Evolutionary conservation across 495 filamentous ascomycete species (phyloP).

Genomic region (Tuber umbilicatum): DNA sequence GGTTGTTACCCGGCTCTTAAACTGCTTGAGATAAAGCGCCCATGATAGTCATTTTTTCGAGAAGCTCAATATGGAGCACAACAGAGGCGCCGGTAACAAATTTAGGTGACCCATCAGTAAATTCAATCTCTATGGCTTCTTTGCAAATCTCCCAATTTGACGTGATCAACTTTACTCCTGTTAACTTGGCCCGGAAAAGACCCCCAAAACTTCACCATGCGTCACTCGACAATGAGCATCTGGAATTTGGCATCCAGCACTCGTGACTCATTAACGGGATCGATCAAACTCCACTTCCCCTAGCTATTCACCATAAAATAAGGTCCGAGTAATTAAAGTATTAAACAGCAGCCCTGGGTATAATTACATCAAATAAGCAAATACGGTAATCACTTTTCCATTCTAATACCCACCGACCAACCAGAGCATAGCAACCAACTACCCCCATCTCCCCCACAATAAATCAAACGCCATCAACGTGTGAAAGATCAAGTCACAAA

Average conservation of each 20-base stretch:
- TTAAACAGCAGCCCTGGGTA: neutral
- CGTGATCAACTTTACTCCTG: neutral
- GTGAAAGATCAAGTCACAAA: neutral
- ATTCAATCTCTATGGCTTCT: neutral
- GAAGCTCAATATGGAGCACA: neutral
- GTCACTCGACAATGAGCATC: neutral
- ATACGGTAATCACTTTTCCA: neutral
- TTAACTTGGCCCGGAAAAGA: neutral
- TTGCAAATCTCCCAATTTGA: neutral
- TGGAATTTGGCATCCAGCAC: neutral
- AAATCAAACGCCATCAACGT: neutral
- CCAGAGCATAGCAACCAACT: neutral
- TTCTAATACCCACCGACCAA: neutral
- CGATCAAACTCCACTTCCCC: neutral
- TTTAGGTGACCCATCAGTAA: neutral
- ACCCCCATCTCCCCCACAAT: neutral
- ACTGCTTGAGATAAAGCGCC: neutral
- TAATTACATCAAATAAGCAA: constrained; percentile 4
- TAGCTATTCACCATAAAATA: neutral
- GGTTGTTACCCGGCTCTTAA: neutral
- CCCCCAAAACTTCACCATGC: neutral
- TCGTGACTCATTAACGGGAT: neutral
- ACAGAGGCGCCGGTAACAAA: neutral
- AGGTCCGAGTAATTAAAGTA: neutral
- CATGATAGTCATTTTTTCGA: constrained; percentile 9